Evolutionary conservation across 768 basidiomycete species (phyloP).

Genomic region (Scleroderma citrinum): DNA sequence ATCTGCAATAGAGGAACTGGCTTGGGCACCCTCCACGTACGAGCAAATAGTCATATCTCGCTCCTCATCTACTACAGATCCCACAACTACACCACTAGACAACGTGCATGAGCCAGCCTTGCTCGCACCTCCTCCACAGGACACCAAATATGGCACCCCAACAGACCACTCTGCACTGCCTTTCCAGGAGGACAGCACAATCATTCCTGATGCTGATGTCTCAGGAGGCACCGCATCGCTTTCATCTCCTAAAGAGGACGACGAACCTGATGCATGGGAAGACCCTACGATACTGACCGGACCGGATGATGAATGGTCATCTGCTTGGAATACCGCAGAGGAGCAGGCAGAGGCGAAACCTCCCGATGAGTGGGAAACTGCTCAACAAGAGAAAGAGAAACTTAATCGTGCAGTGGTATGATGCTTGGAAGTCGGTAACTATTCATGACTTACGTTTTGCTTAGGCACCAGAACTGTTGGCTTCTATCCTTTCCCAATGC

Average conservation of each 20-base stretch:
- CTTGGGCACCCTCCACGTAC: conserved; percentile 12
- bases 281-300: conserved; percentile 1
- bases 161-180: conserved; percentile 2
- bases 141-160: background rate
- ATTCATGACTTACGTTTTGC: conserved; percentile 13
- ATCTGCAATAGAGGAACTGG: background rate
- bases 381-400: conserved; percentile 50
- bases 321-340: conserved; percentile 32
- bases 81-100: background rate
- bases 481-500: conserved; percentile 49
- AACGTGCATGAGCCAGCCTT: background rate
- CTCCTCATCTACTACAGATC: background rate
- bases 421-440: conserved; percentile 10
- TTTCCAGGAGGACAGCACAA: background rate
- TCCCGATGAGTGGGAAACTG: conserved; percentile 64
- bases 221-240: conserved; percentile 48
- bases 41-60: conserved; percentile 5
- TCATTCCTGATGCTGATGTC: conserved; percentile 22
- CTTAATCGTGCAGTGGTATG: conserved; percentile 63
- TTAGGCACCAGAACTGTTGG: conserved; percentile 67
- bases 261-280: conserved; percentile 6
- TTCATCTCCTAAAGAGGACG: conserved; percentile 6
- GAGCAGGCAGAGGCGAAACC: conserved; percentile 16
- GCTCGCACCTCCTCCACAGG: background rate
- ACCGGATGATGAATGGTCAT: conserved; percentile 32